phyloP scores from a whole-genome alignment of 1,284 basidiomycete species.

The Austroboletus olivaceoglutinosus region DNA sequence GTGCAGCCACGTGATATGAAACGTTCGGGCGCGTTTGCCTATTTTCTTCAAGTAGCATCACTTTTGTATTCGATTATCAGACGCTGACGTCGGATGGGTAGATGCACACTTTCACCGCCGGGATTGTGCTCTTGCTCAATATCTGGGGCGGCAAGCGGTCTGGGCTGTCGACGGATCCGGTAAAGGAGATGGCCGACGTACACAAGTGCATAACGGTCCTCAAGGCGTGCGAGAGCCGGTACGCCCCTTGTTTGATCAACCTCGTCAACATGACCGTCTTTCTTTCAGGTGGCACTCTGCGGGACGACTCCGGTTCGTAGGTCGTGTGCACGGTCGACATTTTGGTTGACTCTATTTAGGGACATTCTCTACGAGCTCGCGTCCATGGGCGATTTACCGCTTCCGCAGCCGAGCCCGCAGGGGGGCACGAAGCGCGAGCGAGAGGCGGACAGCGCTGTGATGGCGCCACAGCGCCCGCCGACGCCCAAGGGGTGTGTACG shows the following conservation, averaged over 20 bases:
- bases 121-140: constrained; percentile 51
- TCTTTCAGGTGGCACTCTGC: constrained; percentile 27
- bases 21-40: constrained; percentile 30
- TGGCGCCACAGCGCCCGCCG: constrained; percentile 1
- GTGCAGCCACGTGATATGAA: constrained; percentile 64
- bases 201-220: constrained; percentile 59
- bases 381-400: constrained; percentile 61
- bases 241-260: neutral
- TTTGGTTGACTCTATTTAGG: constrained; percentile 34
- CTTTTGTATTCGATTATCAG: neutral
- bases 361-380: constrained; percentile 69
- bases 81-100: constrained; percentile 12
- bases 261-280: neutral
- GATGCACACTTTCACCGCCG: constrained; percentile 45
- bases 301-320: constrained; percentile 30
- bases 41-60: constrained; percentile 42
- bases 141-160: constrained; percentile 55
- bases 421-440: constrained; percentile 59
- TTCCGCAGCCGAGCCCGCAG: constrained; percentile 50
- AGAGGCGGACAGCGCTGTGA: constrained; percentile 44
- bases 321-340: neutral
- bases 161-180: constrained; percentile 46
- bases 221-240: constrained; percentile 35
- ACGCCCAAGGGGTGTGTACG: constrained; percentile 19
- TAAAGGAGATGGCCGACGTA: constrained; percentile 59